phyloP scores from a whole-genome alignment of 2,329 filamentous ascomycete species.

The Aspergillus amoenus region DNA sequence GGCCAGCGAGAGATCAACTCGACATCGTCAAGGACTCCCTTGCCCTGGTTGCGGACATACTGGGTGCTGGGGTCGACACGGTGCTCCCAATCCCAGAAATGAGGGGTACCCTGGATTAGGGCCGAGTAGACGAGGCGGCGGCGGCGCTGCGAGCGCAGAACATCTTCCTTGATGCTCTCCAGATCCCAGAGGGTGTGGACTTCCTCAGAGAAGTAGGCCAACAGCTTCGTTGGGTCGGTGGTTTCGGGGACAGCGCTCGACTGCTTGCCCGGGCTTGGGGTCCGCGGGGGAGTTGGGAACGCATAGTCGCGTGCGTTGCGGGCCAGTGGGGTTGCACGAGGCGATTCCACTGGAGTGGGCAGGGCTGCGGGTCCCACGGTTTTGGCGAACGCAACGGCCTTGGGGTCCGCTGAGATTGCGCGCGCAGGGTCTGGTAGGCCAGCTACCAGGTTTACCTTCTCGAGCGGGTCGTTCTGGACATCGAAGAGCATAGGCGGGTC shows the following conservation, averaged over 20 bases:
- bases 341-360: constrained; percentile 35
- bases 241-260: constrained; percentile 32
- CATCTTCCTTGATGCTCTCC: constrained; percentile 69
- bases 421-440: constrained; percentile 35
- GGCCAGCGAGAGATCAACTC: constrained; percentile 44
- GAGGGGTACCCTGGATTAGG: constrained; percentile 71
- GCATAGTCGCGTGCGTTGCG: constrained; percentile 26
- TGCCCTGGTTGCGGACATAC: constrained; percentile 68
- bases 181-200: constrained; percentile 78
- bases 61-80: constrained; percentile 51
- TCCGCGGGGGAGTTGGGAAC: constrained; percentile 39
- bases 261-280: constrained; percentile 38
- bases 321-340: constrained; percentile 28
- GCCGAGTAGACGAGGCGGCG: constrained; percentile 78
- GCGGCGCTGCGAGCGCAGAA: constrained; percentile 74
- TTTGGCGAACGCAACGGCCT: constrained; percentile 35
- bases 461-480: constrained; percentile 70
- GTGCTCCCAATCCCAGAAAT: constrained; percentile 84
- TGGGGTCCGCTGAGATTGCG: constrained; percentile 5
- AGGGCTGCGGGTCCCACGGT: constrained; percentile 18
- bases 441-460: constrained; percentile 67
- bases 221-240: constrained; percentile 42
- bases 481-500: constrained; percentile 86
- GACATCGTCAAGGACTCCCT: constrained; percentile 42
- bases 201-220: constrained; percentile 71